Conservation (phyloP, 2,329 filamentous ascomycete species). For the Aspergillus novoparasiticus region DNA sequence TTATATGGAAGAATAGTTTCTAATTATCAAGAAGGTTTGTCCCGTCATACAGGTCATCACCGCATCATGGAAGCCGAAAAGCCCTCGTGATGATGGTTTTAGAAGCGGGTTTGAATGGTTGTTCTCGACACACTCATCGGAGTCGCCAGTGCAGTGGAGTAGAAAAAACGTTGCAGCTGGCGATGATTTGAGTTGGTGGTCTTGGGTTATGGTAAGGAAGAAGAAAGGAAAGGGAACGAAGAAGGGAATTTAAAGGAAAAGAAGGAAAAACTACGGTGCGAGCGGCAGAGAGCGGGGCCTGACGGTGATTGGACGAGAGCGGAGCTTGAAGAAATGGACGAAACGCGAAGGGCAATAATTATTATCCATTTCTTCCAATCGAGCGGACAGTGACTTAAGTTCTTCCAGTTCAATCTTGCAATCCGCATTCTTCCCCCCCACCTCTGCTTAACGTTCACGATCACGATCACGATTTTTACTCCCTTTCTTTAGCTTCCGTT, state of each 20-base stretch:
- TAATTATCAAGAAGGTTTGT: conserved; percentile 29
- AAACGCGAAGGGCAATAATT: conserved; percentile 9
- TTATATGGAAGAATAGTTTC: too few species aligned
- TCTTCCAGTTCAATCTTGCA: conserved; percentile 3
- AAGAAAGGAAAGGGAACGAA: conserved; percentile 19
- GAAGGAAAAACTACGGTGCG: conserved; percentile 37
- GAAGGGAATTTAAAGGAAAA: conserved; percentile 22
- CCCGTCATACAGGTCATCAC: conserved; percentile 51
- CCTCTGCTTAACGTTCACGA: conserved; percentile 21
- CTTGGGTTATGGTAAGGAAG: conserved; percentile 53
- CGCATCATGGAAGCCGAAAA: conserved; percentile 46
- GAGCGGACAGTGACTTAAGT: conserved; percentile 12
- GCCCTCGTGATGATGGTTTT: conserved; percentile 79
- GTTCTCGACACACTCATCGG: conserved; percentile 73
- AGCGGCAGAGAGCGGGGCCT: conserved; percentile 23
- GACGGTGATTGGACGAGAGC: conserved; percentile 32
- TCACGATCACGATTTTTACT: conserved; percentile 28
- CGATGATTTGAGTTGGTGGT: conserved; percentile 78
- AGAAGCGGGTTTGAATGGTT: conserved; percentile 62
- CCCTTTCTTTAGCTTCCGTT: conserved; percentile 10
- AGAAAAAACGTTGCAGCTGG: conserved; percentile 53
- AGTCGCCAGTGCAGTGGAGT: conserved; percentile 67
- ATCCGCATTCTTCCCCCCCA: conserved; percentile 1
- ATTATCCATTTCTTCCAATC: conserved; percentile 10
- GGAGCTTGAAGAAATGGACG: conserved; percentile 14